Evolutionary conservation across 306 rosid species (phyloP).

Genomic region (Rosa persica): DNA sequence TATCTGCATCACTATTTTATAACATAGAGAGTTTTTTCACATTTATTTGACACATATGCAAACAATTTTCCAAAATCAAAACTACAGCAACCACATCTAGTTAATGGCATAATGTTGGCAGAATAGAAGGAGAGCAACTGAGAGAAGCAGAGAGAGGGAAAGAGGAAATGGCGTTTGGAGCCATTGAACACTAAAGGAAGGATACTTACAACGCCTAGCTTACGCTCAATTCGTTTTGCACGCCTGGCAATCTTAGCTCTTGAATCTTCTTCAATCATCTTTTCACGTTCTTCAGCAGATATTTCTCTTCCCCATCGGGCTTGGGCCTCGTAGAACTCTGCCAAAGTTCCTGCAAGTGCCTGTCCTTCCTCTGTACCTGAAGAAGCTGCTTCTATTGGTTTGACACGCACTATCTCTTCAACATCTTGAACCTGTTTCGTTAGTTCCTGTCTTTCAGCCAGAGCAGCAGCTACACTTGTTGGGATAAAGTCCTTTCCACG

Average conservation of each 20-base stretch:
- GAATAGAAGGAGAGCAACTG: not conserved
- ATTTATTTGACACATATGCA: not conserved
- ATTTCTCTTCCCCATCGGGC: constrained; percentile 81
- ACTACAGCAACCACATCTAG: no score
- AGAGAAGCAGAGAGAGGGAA: not conserved
- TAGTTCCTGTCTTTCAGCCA: constrained; percentile 78
- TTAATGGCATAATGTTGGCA: not conserved
- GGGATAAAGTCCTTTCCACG: constrained; percentile 96
- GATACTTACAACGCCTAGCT: constrained; percentile 66
- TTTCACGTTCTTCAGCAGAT: constrained; percentile 69
- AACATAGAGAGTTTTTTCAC: not conserved
- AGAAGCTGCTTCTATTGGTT: constrained; percentile 39
- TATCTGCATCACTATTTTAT: not conserved
- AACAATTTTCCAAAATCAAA: no score
- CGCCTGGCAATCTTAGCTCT: constrained; percentile 57
- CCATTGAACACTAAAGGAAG: not conserved
- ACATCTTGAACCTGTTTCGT: constrained; percentile 73
- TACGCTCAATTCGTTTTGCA: constrained; percentile 66
- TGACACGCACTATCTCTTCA: constrained; percentile 60
- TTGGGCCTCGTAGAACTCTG: constrained; percentile 84
- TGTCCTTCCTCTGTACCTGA: constrained; percentile 45
- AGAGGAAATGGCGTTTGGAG: not conserved
- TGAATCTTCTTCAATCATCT: constrained; percentile 75
- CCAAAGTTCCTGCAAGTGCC: constrained; percentile 77
- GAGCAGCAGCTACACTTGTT: constrained; percentile 66